phyloP scores from a whole-genome alignment of 768 basidiomycete genomes.

The Agrocybe praecox region DNA sequence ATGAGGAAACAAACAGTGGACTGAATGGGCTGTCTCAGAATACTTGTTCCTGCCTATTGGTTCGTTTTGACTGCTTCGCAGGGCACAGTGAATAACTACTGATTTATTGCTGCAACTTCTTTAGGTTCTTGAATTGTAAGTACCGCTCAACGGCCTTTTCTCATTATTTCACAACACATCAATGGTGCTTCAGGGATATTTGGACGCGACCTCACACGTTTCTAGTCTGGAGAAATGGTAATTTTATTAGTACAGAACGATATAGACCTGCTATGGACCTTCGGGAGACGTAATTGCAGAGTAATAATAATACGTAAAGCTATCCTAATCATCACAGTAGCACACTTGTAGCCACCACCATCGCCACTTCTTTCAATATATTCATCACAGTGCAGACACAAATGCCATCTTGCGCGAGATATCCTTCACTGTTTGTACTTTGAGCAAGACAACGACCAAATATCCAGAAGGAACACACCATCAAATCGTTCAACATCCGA shows the following conservation, averaged over 20 bases:
- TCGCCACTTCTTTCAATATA: neutral
- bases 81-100: conserved; percentile 3
- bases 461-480: conserved; percentile 2
- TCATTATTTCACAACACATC: conserved; percentile 7
- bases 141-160: conserved; percentile 12
- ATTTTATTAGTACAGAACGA: neutral
- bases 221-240: conserved; percentile 36
- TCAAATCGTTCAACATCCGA: conserved; percentile 17
- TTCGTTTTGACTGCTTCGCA: conserved; percentile 30
- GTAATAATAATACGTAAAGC: conserved; percentile 11
- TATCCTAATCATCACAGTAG: conserved; percentile 1
- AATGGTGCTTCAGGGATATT: conserved; percentile 62
- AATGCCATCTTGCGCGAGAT: conserved; percentile 12
- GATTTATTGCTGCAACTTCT: conserved; percentile 6
- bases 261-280: conserved; percentile 18
- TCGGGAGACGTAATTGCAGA: neutral
- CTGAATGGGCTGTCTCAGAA: conserved; percentile 35
- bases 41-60: conserved; percentile 70
- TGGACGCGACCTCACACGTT: conserved; percentile 72
- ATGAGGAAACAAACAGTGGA: neutral
- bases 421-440: conserved; percentile 1
- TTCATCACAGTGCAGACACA: conserved; percentile 10
- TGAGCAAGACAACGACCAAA: neutral
- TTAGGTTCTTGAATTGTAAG: conserved; percentile 72
- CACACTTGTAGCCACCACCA: neutral